Evolutionary conservation across 1,139 yeast species (phyloP).

Genomic region (Sugiyamaella novakii): DNA sequence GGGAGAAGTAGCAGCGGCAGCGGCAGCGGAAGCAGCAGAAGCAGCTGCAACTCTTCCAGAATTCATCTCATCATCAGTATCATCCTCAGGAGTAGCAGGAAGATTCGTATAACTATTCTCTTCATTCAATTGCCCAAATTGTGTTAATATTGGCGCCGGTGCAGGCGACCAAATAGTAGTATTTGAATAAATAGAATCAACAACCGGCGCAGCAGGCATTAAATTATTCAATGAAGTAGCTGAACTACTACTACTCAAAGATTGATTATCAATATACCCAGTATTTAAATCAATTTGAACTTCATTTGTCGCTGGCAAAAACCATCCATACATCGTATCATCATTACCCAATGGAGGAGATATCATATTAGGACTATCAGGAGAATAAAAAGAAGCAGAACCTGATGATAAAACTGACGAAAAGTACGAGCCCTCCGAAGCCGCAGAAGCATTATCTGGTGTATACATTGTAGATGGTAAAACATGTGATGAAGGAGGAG

Average conservation of each 20-base stretch:
- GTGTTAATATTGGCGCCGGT: constrained; percentile 12
- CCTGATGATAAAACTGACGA: constrained; percentile 25
- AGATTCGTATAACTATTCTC: neutral
- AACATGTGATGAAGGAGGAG: constrained; percentile 19
- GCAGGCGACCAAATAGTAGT: constrained; percentile 17
- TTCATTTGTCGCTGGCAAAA: neutral
- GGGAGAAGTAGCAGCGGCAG: constrained; percentile 1
- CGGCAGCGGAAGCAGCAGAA: constrained; percentile 12
- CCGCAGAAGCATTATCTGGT: constrained; percentile 16
- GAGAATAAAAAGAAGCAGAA: constrained; percentile 21
- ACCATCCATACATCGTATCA: constrained; percentile 20
- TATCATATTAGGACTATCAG: constrained; percentile 18
- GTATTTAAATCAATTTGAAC: neutral
- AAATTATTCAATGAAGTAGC: constrained; percentile 13
- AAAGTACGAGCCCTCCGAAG: constrained; percentile 19
- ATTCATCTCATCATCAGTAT: constrained; percentile 12
- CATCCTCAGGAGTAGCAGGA: constrained; percentile 18
- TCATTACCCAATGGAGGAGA: constrained; percentile 22
- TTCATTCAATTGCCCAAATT: neutral
- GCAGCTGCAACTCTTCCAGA: constrained; percentile 7
- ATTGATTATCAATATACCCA: neutral
- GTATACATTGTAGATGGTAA: constrained; percentile 18
- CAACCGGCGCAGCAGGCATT: constrained; percentile 9
- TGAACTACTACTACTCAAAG: constrained; percentile 9
- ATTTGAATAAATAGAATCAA: constrained; percentile 14